Base-by-base conservation (phyloP, 2,329 filamentous ascomycete genomes). In the Aureobasidium subglaciale region DNA sequence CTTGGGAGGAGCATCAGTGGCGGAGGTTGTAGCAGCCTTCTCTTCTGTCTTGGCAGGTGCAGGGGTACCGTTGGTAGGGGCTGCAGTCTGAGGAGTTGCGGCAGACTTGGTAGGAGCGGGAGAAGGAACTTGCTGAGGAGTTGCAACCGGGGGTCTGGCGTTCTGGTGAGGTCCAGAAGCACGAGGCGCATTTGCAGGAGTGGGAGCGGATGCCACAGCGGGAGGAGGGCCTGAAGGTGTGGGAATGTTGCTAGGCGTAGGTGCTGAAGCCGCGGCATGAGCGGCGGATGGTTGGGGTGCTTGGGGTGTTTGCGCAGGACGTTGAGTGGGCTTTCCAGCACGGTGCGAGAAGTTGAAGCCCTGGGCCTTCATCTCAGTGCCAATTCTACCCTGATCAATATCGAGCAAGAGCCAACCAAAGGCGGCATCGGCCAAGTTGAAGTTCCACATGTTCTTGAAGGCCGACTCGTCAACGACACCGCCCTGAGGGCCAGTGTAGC, bases 391-490 rank as follows among this genome's bases (percentile, higher is more conserved):
- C 67, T 90, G 88, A 68, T 99, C 93, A 58, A 99, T 86, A 70
- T 99, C 93, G 57, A 99, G 75, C 15, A 97, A 90, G 50, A 99
- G 79, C 79, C 90, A 99, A 59, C 93, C 93, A 70, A 97, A 99
- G 18, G 93, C 92, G 55, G 93, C 93, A 75, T 99, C 93, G 27
- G 93, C 93, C 62, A 99, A 74, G 71, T 97, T 97, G 75, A 99
- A 99, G 73, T 99, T 99, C 93, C 93, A 99, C 93, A 97, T 97
- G 71, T 99, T 99, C 78, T 99, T 99, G 81, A 99, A 99, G 1
- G 93, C 93, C 65, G 91, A 96, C 77, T 99, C 93, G 61, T 99
- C 93, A 16, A 99, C 90, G 67, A 95, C 88, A 29, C 93, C 93
- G 49, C 89, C 85, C 57, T 83, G 81, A 53, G 79, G 84, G 35